Base-by-base conservation (phyloP, 2,329 filamentous ascomycete species). In the Colletotrichum sp. region DNA sequence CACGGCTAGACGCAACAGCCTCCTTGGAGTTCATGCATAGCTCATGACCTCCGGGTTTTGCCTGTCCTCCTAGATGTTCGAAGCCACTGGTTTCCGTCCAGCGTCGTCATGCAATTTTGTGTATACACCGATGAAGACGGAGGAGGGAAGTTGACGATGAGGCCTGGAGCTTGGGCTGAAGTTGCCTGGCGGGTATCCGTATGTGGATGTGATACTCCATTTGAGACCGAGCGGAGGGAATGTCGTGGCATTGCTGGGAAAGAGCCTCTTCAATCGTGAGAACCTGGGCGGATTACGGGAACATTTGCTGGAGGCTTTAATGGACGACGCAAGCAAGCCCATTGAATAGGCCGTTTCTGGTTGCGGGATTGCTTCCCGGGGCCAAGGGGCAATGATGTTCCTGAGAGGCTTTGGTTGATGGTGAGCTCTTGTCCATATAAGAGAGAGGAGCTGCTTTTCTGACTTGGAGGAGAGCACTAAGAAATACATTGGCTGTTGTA, bases 61-160 rank as follows among this genome's bases (percentile, higher is more conserved):
- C 6, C 10, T 0, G 9, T 21, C n/a, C n/a, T 13, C 18, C 7
- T 3, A 21, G 44, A 21, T 21, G 44, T 49, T 49, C 44, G 44
- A 21, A 49, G 0, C n/a, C n/a, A 21, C 0, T n/a, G n/a, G n/a
- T 49, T 10, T 21, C n/a, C 0, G n/a, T 13, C 44, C 44, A 4
- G 44, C 10, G 44, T 49, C 0, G 0, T 49, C n/a, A 21, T 49
- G 44, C 10, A 1, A 0, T 49, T 7, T 8, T 49, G n/a, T 13
- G 44, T 49, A 49, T 49, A 49, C 2, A 49, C 0, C n/a, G 3
- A 49, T 2, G n/a, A 49, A 21, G 44, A 49, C n/a, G n/a, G n/a
- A 24, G 8, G 18, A 12, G 2, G 10, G 6, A 6, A 0, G 10
- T 2, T 21, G 6, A 1, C 0, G 10, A 49, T 21, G n/a, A 21